phyloP scores from a whole-genome alignment of 1,284 basidiomycete genomes.

The Blastosporella zonata region DNA sequence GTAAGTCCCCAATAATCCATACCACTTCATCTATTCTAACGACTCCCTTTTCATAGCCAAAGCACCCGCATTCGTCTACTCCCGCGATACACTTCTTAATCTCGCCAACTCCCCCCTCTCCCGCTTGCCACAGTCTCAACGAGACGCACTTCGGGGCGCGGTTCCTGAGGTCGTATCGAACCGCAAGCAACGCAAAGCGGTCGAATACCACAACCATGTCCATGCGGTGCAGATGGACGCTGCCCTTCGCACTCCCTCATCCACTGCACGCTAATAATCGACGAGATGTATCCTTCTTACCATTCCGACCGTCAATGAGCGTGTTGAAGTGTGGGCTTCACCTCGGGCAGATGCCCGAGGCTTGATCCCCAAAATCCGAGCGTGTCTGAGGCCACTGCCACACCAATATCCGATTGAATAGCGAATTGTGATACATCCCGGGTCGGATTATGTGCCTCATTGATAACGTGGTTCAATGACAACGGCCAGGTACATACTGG shows the following conservation, averaged over 20 bases:
- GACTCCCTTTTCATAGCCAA: conserved; percentile 2
- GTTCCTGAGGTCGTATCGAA: conserved; percentile 36
- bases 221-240: conserved; percentile 1
- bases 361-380: neutral
- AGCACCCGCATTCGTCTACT: conserved; percentile 21
- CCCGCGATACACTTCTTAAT: conserved; percentile 23
- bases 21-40: neutral
- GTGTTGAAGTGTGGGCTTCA: too few species aligned
- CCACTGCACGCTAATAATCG: too few species aligned
- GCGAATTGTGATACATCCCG: neutral
- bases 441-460: too few species aligned
- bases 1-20: conserved; percentile 3
- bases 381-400: neutral
- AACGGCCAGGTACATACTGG: too few species aligned
- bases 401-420: neutral
- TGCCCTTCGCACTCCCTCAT: conserved; percentile 10
- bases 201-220: conserved; percentile 27
- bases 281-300: too few species aligned
- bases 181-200: conserved; percentile 34
- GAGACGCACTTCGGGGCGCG: conserved; percentile 25
- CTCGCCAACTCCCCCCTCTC: conserved; percentile 26
- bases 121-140: conserved; percentile 24
- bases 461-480: too few species aligned
- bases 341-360: too few species aligned
- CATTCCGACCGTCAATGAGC: too few species aligned